A percentile compares a stretch with the other conserved stretches of the same genome.
Evolutionary conservation across 306 rosid genomes (phyloP).

Genomic region (Castanea crenata): DNA sequence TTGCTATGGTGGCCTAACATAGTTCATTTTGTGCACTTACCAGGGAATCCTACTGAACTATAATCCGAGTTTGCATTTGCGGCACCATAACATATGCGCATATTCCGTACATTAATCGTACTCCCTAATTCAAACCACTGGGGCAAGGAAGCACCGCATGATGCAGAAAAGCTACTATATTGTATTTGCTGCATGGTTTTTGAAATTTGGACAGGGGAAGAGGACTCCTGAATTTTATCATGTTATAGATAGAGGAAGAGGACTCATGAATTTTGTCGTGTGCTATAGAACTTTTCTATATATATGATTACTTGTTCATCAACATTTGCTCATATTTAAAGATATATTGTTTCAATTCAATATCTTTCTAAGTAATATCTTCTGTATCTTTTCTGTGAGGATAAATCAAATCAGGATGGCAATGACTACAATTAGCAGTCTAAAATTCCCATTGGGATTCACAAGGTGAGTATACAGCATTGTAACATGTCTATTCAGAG

Average conservation of each 20-base stretch:
- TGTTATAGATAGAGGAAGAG: too few species aligned
- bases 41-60: not conserved
- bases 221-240: too few species aligned
- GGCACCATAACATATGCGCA: not conserved
- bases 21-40: slow-evolving; percentile 5
- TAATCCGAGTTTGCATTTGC: not conserved
- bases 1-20: not conserved
- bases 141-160: not conserved
- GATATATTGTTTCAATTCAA: not conserved
- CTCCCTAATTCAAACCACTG: not conserved
- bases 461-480: too few species aligned
- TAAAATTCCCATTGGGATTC: too few species aligned
- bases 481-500: too few species aligned
- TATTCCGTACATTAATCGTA: not conserved
- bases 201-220: not conserved
- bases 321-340: too few species aligned
- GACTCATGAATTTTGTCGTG: too few species aligned
- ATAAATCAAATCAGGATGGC: not conserved
- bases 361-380: not conserved
- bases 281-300: too few species aligned
- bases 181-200: not conserved
- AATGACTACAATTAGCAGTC: too few species aligned
- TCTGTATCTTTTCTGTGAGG: not conserved
- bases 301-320: too few species aligned
- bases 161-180: not conserved